Conservation (phyloP, 768 basidiomycete species). For the Suillus subalutaceus region DNA sequence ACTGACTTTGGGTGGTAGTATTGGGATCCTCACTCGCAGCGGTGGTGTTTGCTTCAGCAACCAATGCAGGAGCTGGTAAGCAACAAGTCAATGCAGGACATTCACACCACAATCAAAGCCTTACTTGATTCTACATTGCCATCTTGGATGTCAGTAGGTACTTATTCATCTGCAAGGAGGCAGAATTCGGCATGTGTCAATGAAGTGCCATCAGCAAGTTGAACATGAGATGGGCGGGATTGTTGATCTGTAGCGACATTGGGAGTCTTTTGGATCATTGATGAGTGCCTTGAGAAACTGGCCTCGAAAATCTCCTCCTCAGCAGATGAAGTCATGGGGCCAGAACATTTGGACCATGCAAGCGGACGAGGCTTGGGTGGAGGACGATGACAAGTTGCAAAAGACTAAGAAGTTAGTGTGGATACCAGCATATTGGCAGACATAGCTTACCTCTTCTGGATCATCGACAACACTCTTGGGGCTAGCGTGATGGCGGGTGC, state of each 20-base stretch:
- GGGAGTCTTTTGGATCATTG: background rate
- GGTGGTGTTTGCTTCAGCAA: background rate
- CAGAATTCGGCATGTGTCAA: too few relatives aligned
- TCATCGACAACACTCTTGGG: background rate
- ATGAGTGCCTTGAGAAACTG: background rate
- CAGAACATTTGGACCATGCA: background rate
- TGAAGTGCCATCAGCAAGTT: too few relatives aligned
- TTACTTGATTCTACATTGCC: background rate
- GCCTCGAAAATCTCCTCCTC: constrained; percentile 1
- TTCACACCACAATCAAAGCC: background rate
- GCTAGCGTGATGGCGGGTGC: background rate
- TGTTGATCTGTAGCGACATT: background rate
- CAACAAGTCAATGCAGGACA: background rate
- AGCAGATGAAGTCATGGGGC: background rate
- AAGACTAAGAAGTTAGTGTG: background rate
- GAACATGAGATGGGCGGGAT: background rate
- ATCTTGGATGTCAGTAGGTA: background rate
- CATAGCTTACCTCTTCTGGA: background rate
- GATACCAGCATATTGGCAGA: background rate
- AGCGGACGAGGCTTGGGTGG: background rate
- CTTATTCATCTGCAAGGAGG: background rate
- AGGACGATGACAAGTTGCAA: background rate
- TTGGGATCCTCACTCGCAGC: background rate
- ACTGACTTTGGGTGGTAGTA: background rate
- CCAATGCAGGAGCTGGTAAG: background rate